Conservation (phyloP, 106 monocot genomes). For the Chionographis japonica region DNA sequence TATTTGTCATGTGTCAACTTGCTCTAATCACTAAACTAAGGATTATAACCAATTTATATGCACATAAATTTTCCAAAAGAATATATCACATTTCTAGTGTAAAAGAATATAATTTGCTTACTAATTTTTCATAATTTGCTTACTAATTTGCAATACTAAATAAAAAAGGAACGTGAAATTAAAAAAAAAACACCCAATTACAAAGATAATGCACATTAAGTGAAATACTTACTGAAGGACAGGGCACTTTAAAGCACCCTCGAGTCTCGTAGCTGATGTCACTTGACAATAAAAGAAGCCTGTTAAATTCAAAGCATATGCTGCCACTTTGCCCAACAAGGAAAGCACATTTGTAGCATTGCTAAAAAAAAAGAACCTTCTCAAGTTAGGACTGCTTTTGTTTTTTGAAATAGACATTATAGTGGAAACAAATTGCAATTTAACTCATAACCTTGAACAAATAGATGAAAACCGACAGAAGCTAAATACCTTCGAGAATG, state of each 20-base stretch:
- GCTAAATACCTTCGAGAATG: slow-evolving; percentile 59
- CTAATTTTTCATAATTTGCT: too few species aligned
- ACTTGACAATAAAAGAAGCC: slow-evolving; percentile 76
- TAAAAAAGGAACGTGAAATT: slow-evolving; percentile 3
- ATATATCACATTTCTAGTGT: too few species aligned
- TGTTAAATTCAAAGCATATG: slow-evolving; percentile 55
- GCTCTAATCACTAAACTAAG: too few species aligned
- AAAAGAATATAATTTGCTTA: too few species aligned
- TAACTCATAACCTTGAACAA: neutral
- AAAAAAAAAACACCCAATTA: neutral
- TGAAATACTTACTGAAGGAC: slow-evolving; percentile 26
- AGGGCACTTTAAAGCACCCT: slow-evolving; percentile 28
- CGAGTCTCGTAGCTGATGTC: slow-evolving; percentile 26
- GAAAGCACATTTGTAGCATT: slow-evolving; percentile 61
- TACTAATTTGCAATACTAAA: too few species aligned
- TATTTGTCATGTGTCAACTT: too few species aligned
- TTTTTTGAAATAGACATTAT: neutral
- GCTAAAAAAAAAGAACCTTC: slow-evolving; percentile 26
- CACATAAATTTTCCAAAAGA: too few species aligned
- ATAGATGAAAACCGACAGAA: neutral
- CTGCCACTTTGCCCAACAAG: slow-evolving; percentile 56
- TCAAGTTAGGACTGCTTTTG: neutral
- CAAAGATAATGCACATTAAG: neutral
- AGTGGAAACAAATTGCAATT: neutral
- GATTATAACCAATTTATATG: too few species aligned